Evolutionary conservation across 306 rosid species (phyloP), one percentile per base, ranked within the genome.

Genomic region (Mimosa bimucronata): DNA sequence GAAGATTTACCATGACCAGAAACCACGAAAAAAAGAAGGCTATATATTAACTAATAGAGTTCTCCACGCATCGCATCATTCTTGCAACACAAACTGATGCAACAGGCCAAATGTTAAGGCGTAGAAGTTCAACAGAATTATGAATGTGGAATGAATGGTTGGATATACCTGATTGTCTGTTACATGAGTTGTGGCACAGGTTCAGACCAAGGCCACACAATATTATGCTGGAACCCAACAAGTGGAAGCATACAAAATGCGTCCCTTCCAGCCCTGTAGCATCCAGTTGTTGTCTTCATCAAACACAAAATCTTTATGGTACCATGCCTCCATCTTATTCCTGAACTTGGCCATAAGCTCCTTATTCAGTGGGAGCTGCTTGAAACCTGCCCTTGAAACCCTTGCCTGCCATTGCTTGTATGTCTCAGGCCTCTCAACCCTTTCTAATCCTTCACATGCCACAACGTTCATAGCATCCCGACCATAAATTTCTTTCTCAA

Each of bases 221-320:
- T 45, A 21, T 30, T 83, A 86, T 67, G 88, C 90, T 1, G 94
- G 91, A 25, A 88, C 89, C 97, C 94, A 94, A 84, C 93, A 90
- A 28, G 94, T n/a, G 13, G 93, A 87, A 73, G 88, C 93, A 71
- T 78, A 84, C 40, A 88, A 74, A 64, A 88, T 86, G 29, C 98
- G 82, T 9, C 98, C 98, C 80, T 90, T 94, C 98, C 98, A 94
- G 58, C 98, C 94, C 50, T 91, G 98, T 45, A 94, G 89, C 93
- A 94, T 83, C 97, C 93, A 91, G 34, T 90, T 61, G 75, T 62
- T 65, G 50, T 87, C 94, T 81, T 90, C 87, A 83, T 94, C 93
- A 64, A 91, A 61, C 57, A 83, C 85, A 82, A 90, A 93, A 80
- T 94, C 95, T 71, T 58, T 86, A 55, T 90, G 93, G 76, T 94